Conservation (phyloP, 208 protist genomes). For the Porcisia hertigi region DNA sequence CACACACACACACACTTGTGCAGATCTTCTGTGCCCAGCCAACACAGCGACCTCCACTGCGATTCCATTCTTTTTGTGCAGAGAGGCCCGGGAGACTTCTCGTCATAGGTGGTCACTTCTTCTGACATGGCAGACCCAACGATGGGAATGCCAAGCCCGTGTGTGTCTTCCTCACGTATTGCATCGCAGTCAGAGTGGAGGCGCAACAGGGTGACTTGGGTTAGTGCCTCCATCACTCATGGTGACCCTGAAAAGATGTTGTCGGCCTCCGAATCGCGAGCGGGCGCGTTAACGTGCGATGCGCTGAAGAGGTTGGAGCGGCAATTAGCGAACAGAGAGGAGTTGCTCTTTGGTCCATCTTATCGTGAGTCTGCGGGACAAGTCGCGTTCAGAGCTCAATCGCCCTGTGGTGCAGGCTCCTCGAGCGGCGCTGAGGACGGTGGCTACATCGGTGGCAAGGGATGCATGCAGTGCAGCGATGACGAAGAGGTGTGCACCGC, state of each 20-base stretch:
- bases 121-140: background rate
- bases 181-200: background rate
- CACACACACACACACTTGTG: background rate
- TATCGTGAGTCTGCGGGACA: background rate
- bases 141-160: background rate
- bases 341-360: background rate
- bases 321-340: background rate
- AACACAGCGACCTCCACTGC: background rate
- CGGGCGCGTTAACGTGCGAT: background rate
- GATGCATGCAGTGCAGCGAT: background rate
- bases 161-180: no score
- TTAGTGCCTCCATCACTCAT: background rate
- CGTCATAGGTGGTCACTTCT: background rate
- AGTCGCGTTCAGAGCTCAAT: background rate
- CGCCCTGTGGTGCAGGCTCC: background rate
- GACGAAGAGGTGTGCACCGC: slow-evolving; percentile 22
- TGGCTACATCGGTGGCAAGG: background rate
- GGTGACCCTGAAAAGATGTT: background rate
- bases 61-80: no score
- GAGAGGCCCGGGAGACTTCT: background rate
- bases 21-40: background rate
- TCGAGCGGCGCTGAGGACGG: background rate
- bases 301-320: background rate
- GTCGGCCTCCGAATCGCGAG: background rate
- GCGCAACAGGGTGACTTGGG: background rate